Percentiles rank a stretch among this genome's conserved stretches.
These are phyloP conservation scores for Ustanciosporium gigantosporum DNA, from an alignment of 1,284 basidiomycete genomes.

Conservation along the genomic window DNA sequence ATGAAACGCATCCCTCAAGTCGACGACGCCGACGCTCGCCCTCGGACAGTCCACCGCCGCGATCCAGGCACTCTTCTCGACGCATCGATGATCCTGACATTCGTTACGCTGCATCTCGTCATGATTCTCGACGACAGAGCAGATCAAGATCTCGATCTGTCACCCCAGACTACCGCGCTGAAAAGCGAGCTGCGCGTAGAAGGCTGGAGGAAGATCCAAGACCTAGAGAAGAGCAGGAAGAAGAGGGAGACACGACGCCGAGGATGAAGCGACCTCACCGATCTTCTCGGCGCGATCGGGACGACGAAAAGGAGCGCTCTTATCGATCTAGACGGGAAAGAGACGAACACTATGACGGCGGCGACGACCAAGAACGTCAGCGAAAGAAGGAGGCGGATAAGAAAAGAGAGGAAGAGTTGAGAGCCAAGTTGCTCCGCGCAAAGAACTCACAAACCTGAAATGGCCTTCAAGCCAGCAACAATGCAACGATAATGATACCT, in stretches of 20 bases:
- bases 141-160: conserved; percentile 8
- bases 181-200: conserved; percentile 3
- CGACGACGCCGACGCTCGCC: no score
- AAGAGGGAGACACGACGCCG: neutral
- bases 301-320: neutral
- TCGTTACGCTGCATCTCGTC: no score
- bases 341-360: no score
- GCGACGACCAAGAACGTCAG: neutral
- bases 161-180: conserved; percentile 28
- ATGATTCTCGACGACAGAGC: neutral
- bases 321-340: no score
- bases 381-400: no score
- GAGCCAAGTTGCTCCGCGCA: conserved; percentile 14
- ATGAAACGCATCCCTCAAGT: no score
- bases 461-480: no score
- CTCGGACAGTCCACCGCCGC: no score
- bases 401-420: conserved; percentile 10
- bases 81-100: no score
- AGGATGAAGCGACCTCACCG: neutral
- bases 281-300: neutral
- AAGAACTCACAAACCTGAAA: conserved; percentile 2
- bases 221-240: neutral
- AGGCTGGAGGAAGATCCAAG: neutral
- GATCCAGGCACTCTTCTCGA: no score
- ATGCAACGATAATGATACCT: neutral